Evolutionary conservation across 345 rosid genomes (phyloP).

Genomic region (Aethionema arabicum): DNA sequence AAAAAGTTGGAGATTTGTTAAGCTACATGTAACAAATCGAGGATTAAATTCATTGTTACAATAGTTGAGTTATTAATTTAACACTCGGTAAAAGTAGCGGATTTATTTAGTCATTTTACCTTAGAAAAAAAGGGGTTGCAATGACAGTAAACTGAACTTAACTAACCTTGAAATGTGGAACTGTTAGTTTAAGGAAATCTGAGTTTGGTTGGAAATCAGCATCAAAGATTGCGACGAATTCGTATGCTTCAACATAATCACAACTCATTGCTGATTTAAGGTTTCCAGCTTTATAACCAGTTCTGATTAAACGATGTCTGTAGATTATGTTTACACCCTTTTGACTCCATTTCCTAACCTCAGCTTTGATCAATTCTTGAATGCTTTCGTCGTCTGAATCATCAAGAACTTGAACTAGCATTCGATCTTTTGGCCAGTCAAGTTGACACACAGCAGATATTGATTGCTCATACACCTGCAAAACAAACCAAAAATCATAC

Average conservation of each 20-base stretch:
- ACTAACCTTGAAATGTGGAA: constrained; percentile 80
- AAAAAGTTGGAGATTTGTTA: too few relatives aligned
- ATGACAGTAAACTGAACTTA: background rate
- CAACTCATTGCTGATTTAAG: constrained; percentile 86
- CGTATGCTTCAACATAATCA: constrained; percentile 66
- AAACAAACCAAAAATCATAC: constrained; percentile 18
- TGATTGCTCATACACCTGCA: constrained; percentile 79
- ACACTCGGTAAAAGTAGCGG: background rate
- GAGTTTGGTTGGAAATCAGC: constrained; percentile 84
- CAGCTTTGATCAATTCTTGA: constrained; percentile 60
- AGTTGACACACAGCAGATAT: constrained; percentile 82
- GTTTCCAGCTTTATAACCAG: constrained; percentile 91
- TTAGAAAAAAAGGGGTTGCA: too few relatives aligned
- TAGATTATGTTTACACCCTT: constrained; percentile 70
- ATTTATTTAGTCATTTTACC: too few relatives aligned
- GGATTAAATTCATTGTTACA: too few relatives aligned
- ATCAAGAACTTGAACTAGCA: constrained; percentile 77
- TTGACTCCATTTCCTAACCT: constrained; percentile 67
- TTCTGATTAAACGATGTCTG: constrained; percentile 67
- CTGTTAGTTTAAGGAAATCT: constrained; percentile 64
- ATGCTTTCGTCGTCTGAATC: constrained; percentile 73
- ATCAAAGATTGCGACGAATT: constrained; percentile 85
- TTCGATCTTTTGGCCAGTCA: constrained; percentile 76
- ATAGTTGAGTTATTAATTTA: too few relatives aligned
- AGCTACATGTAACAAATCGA: too few relatives aligned